A percentile compares a stretch with the other conserved stretches of the same genome.
Evolutionary conservation across 441 rosid species (phyloP).

Genomic region (Manihot esculenta): DNA sequence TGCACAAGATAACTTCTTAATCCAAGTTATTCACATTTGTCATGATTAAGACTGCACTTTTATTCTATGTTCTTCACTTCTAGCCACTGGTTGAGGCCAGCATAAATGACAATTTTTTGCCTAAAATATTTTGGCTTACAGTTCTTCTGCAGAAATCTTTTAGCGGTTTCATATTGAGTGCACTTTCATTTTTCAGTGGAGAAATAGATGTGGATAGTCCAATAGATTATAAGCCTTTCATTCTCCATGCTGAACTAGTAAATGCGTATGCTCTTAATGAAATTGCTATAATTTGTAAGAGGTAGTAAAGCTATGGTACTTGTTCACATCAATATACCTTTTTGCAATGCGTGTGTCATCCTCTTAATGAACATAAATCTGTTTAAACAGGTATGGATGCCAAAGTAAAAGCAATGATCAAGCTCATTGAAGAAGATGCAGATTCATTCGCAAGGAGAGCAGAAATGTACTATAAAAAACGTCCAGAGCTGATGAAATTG

Average conservation of each 20-base stretch:
- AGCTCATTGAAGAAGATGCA: constrained; percentile 98
- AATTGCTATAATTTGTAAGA: background rate
- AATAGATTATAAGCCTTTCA: background rate
- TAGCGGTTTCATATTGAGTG: background rate
- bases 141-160: background rate
- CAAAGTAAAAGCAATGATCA: constrained; percentile 96
- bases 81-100: background rate
- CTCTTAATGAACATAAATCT: constrained; percentile 1
- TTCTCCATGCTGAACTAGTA: background rate
- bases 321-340: background rate
- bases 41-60: background rate
- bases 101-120: background rate
- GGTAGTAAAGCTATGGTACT: background rate
- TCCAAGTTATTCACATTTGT: background rate
- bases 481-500: constrained; percentile 95
- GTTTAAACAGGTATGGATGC: constrained; percentile 77
- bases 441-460: constrained; percentile 99
- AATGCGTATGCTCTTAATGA: background rate
- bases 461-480: constrained; percentile 96
- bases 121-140: background rate
- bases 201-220: constrained; percentile 2
- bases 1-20: background rate
- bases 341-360: background rate
- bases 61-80: background rate
- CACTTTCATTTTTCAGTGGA: background rate